A percentile compares a stretch with the other conserved stretches of the same genome.
Evolutionary conservation across 2,329 filamentous ascomycete genomes (phyloP).

Genomic region (Aspergillus spinulosporus): DNA sequence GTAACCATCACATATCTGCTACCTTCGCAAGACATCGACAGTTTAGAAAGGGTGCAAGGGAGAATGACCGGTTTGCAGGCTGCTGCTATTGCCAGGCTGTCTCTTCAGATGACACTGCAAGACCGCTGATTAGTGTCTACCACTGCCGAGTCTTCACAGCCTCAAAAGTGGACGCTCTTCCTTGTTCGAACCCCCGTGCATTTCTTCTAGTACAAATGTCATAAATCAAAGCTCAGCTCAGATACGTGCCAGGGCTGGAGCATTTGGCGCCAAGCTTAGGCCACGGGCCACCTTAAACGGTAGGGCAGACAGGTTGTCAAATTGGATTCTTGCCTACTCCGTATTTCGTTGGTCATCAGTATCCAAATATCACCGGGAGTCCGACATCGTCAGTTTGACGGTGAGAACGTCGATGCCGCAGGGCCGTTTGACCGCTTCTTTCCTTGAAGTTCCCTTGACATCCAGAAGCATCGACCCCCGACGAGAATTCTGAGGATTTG

Average conservation of each 20-base stretch:
- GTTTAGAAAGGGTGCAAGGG: not conserved
- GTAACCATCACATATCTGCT: not conserved
- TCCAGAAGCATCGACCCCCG: not conserved
- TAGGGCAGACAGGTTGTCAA: not conserved
- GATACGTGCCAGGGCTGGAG: not conserved
- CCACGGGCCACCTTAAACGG: not conserved
- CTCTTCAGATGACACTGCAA: not conserved
- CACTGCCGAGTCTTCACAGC: not conserved
- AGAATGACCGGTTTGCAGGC: not conserved
- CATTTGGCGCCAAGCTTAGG: not conserved
- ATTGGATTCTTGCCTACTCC: not conserved
- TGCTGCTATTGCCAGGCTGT: not conserved
- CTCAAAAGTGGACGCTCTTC: not conserved
- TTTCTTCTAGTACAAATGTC: not conserved
- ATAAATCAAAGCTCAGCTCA: not conserved
- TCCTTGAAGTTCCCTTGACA: not conserved
- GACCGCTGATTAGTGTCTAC: too few species aligned
- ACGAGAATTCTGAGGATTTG: not conserved
- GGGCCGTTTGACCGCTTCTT: not conserved
- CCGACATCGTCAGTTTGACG: conserved; percentile 1
- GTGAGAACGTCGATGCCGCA: not conserved
- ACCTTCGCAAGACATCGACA: not conserved
- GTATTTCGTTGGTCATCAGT: not conserved
- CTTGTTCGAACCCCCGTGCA: not conserved
- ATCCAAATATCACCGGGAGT: not conserved